Evolutionary conservation across 2,329 filamentous ascomycete species (phyloP).

Genomic region (Hypocrella siamensis): DNA sequence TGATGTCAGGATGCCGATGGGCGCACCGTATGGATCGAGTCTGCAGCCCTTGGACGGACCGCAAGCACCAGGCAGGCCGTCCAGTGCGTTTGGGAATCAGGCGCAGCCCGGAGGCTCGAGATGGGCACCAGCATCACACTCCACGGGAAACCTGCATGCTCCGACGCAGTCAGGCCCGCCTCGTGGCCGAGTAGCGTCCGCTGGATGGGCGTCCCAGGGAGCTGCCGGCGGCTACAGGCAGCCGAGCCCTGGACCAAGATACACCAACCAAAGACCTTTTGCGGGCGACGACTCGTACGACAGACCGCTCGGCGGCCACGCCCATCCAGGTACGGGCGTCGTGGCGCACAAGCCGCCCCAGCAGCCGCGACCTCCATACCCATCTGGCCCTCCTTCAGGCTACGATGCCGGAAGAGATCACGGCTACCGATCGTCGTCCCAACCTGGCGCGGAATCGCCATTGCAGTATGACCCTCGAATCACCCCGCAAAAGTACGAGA

Average conservation of each 20-base stretch:
- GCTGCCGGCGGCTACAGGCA: slow-evolving; percentile 23
- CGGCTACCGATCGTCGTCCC: slow-evolving; percentile 18
- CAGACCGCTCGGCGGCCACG: slow-evolving; percentile 12
- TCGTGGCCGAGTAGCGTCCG: slow-evolving; percentile 25
- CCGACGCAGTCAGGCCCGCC: slow-evolving; percentile 13
- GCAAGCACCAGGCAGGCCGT: slow-evolving; percentile 30
- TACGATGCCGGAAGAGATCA: slow-evolving; percentile 19
- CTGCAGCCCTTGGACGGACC: slow-evolving; percentile 33
- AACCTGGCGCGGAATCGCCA: not conserved
- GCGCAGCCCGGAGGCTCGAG: slow-evolving; percentile 20
- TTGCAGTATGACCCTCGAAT: not conserved
- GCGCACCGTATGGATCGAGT: slow-evolving; percentile 28
- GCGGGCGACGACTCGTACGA: slow-evolving; percentile 8
- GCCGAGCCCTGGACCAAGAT: slow-evolving; percentile 18
- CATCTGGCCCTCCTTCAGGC: slow-evolving; percentile 6
- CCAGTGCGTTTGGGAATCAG: slow-evolving; percentile 38
- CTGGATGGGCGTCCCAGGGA: slow-evolving; percentile 28
- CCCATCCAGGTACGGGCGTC: slow-evolving; percentile 13
- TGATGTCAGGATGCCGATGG: slow-evolving; percentile 19
- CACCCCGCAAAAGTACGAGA: slow-evolving; percentile 9
- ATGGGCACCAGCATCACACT: slow-evolving; percentile 26
- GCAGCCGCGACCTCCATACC: slow-evolving; percentile 6
- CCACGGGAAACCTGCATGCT: slow-evolving; percentile 29
- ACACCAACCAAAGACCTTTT: slow-evolving; percentile 6
- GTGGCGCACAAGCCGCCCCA: slow-evolving; percentile 16